These are phyloP conservation scores for Cenchrus purpureus DNA, from an alignment of 176 grass and related monocot species.

Conservation along the genomic window DNA sequence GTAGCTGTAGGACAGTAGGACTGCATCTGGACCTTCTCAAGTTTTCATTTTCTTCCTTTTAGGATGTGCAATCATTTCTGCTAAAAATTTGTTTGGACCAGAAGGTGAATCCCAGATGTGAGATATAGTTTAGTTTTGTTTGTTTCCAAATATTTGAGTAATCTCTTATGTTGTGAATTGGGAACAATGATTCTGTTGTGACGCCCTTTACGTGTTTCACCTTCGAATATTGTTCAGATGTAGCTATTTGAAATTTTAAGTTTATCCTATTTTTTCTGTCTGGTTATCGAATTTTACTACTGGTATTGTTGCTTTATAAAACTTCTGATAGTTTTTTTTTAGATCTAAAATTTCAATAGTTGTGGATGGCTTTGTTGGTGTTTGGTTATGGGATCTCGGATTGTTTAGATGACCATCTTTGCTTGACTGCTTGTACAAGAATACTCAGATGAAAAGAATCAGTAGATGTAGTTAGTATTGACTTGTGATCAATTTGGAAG, in stretches of 20 bases:
- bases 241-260: neutral
- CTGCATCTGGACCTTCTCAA: neutral
- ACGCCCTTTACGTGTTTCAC: neutral
- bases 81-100: constrained; percentile 1
- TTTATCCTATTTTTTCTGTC: neutral
- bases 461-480: neutral
- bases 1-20: neutral
- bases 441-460: neutral
- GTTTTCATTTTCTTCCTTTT: neutral
- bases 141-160: neutral
- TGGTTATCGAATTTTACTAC: neutral
- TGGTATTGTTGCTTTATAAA: neutral
- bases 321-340: neutral
- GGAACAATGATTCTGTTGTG: neutral
- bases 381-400: neutral
- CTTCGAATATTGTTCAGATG: neutral
- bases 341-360: neutral
- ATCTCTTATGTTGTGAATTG: neutral
- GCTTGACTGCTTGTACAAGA: neutral
- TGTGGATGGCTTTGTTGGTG: neutral
- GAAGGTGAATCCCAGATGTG: neutral
- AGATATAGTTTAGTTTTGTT: neutral
- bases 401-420: neutral
- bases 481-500: neutral
- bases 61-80: neutral